These are phyloP conservation scores for Chimonanthus salicifolius DNA, from an alignment of 164 flowering plant species.

Conservation along the genomic window DNA sequence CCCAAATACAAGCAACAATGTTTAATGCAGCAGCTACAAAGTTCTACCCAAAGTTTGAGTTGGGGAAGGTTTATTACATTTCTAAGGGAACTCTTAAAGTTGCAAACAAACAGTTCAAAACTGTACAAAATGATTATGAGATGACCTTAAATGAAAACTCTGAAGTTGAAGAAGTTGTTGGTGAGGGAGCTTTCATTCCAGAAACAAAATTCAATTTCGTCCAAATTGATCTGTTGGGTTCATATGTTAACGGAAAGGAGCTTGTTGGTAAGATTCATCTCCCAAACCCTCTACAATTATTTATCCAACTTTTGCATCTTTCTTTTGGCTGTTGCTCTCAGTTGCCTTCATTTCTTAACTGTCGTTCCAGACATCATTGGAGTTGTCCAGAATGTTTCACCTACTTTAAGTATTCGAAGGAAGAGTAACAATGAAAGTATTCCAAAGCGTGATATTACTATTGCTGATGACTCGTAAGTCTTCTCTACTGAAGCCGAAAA, in stretches of 20 bases:
- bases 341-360: background rate
- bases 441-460: conserved; percentile 88
- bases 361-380: conserved; percentile 72
- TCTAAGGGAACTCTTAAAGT: conserved; percentile 73
- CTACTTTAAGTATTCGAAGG: conserved; percentile 70
- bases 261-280: conserved; percentile 55
- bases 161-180: conserved; percentile 77
- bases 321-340: background rate
- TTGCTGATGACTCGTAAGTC: conserved; percentile 88
- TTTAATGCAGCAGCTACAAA: conserved; percentile 88
- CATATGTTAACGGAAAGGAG: conserved; percentile 68
- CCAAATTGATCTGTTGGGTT: conserved; percentile 72
- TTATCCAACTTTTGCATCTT: background rate
- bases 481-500: background rate
- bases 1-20: conserved; percentile 98
- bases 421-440: conserved; percentile 71
- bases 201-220: conserved; percentile 74
- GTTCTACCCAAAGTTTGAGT: conserved; percentile 61
- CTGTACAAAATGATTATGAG: conserved; percentile 93
- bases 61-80: conserved; percentile 89
- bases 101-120: conserved; percentile 87
- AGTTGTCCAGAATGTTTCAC: conserved; percentile 78
- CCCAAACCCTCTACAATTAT: background rate
- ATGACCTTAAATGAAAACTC: conserved; percentile 89
- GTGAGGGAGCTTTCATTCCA: conserved; percentile 62